Evolutionary conservation across 345 rosid species (phyloP).

Genomic region (Salix caprea): DNA sequence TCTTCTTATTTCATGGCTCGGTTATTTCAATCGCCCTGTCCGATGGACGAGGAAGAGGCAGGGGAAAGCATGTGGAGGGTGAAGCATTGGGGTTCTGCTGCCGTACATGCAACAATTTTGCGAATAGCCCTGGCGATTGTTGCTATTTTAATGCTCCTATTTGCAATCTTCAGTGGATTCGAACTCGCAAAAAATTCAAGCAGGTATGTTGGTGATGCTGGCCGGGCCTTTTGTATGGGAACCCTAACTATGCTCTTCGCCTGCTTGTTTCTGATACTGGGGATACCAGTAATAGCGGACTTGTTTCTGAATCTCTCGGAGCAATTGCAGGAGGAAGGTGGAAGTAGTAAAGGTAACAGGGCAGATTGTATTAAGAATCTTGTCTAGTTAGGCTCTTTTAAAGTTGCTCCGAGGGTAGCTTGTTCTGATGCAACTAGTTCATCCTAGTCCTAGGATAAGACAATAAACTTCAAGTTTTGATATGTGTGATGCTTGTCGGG

Average conservation of each 20-base stretch:
- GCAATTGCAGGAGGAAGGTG: constrained; percentile 21
- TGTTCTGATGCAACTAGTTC: neutral
- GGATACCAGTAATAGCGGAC: constrained; percentile 30
- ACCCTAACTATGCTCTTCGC: constrained; percentile 23
- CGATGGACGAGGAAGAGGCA: neutral
- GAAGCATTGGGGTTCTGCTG: neutral
- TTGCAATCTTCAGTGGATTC: constrained; percentile 25
- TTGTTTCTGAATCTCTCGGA: constrained; percentile 30
- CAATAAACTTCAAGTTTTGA: neutral
- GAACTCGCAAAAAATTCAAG: constrained; percentile 24
- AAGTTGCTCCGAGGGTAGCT: neutral
- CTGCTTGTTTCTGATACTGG: constrained; percentile 23
- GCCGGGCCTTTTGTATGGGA: constrained; percentile 30
- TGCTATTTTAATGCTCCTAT: constrained; percentile 23
- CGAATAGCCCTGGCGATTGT: constrained; percentile 8
- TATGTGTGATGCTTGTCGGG: neutral
- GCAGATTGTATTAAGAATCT: neutral
- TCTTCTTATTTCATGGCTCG: neutral
- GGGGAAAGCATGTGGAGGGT: constrained; percentile 2
- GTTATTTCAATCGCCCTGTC: neutral
- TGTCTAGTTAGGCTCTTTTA: neutral
- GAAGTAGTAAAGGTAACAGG: constrained; percentile 17
- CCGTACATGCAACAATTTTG: constrained; percentile 3
- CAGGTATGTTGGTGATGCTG: constrained; percentile 6
- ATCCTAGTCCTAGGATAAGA: neutral